Conservation (phyloP, 1,284 basidiomycete genomes). For the Apiotrichum mycotoxinovorans region DNA sequence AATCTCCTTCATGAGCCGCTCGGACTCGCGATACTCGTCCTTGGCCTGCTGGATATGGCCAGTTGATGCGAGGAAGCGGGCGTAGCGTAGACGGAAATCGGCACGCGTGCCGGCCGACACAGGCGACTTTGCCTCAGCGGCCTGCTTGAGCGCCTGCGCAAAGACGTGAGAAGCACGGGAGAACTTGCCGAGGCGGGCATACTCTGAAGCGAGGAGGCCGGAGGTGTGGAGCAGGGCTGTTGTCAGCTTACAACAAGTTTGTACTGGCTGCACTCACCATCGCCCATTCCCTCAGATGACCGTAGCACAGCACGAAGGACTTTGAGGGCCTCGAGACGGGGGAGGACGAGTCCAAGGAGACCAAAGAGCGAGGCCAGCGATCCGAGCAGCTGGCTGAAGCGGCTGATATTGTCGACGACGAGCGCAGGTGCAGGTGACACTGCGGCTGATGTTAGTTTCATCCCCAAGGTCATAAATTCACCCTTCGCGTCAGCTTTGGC, state of each 20-base stretch:
- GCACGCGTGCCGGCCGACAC: conserved; percentile 47
- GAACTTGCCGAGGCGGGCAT: conserved; percentile 68
- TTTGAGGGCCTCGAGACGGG: conserved; percentile 52
- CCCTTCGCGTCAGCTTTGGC: neutral
- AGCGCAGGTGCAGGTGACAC: neutral
- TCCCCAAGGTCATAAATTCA: neutral
- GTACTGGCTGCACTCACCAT: conserved; percentile 18
- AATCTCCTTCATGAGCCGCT: conserved; percentile 52
- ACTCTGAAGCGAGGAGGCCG: conserved; percentile 69
- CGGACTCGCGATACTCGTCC: conserved; percentile 18
- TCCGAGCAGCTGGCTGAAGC: conserved; percentile 51
- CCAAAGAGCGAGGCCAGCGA: conserved; percentile 63
- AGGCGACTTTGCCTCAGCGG: conserved; percentile 16
- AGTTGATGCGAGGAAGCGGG: conserved; percentile 61
- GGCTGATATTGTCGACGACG: conserved; percentile 55
- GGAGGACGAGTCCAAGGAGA: conserved; percentile 55
- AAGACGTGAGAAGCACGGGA: conserved; percentile 65
- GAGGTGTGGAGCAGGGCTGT: conserved; percentile 65
- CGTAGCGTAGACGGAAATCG: conserved; percentile 62
- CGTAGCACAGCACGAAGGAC: conserved; percentile 59
- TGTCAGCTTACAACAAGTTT: neutral
- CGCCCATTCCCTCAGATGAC: conserved; percentile 51
- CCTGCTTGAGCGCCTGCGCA: conserved; percentile 56
- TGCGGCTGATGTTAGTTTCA: neutral
- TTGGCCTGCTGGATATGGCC: conserved; percentile 62